These are phyloP conservation scores for Colletotrichum simmondsii DNA, from an alignment of 2,329 filamentous ascomycete genomes.

Conservation along the genomic window DNA sequence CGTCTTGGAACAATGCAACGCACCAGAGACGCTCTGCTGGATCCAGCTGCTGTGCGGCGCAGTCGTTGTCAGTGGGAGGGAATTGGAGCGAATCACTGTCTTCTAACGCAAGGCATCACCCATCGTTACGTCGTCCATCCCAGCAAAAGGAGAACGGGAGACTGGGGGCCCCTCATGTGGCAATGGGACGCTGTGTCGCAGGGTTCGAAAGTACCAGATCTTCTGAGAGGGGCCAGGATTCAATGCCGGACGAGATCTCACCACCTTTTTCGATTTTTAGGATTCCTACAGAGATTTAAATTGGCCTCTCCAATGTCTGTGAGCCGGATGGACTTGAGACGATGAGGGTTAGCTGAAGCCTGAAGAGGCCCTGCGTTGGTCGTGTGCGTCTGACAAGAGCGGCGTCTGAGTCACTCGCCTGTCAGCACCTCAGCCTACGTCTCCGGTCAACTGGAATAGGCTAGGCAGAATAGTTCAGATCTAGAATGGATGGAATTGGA, in stretches of 20 bases:
- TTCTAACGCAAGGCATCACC: neutral
- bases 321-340: neutral
- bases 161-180: neutral
- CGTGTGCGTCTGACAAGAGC: neutral
- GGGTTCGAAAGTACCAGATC: neutral
- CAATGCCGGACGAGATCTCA: neutral
- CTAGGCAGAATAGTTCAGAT: neutral
- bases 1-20: conserved; percentile 4
- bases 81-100: neutral
- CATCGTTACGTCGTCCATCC: neutral
- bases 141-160: neutral
- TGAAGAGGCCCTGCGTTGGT: neutral
- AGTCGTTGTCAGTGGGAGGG: neutral
- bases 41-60: neutral
- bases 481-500: neutral
- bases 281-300: neutral
- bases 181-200: neutral
- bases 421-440: neutral
- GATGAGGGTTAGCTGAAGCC: neutral
- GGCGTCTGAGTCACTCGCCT: neutral
- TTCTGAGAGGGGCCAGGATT: neutral
- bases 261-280: neutral
- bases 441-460: neutral
- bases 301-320: neutral
- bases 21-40: neutral